These are phyloP conservation scores for Penicillium sp. DNA, from an alignment of 2,329 filamentous ascomycete genomes.

Conservation along the genomic window DNA sequence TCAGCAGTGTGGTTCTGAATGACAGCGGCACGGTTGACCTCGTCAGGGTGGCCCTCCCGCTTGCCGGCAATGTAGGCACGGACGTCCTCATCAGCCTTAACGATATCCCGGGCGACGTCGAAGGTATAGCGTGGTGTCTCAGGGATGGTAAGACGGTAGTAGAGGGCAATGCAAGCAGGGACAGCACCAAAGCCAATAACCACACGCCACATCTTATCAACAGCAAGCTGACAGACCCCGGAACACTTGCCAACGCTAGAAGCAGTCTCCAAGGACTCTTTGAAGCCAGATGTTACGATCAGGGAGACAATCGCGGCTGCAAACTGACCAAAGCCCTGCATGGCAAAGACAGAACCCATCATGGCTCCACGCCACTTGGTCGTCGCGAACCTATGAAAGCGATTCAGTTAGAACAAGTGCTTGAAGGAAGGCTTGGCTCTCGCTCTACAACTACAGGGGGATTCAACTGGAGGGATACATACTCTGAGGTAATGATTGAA, in stretches of 20 bases:
- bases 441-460: no score
- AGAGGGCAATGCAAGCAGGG: slow-evolving; percentile 18
- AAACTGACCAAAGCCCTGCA: slow-evolving; percentile 19
- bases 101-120: slow-evolving; percentile 8
- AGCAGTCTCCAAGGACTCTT: slow-evolving; percentile 7
- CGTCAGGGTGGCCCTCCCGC: slow-evolving; percentile 4
- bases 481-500: slow-evolving; percentile 77
- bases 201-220: slow-evolving; percentile 22
- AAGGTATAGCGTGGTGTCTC: slow-evolving; percentile 12
- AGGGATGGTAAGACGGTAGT: slow-evolving; percentile 22
- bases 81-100: slow-evolving; percentile 3
- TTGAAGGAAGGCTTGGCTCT: neutral
- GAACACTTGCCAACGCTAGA: neutral
- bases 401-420: neutral
- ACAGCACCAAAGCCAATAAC: slow-evolving; percentile 21
- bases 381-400: slow-evolving; percentile 59
- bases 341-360: slow-evolving; percentile 53
- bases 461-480: slow-evolving; percentile 16
- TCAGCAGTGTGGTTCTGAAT: neutral
- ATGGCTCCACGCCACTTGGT: slow-evolving; percentile 81
- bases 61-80: slow-evolving; percentile 9
- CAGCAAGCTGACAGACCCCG: slow-evolving; percentile 1
- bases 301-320: slow-evolving; percentile 17
- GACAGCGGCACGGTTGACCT: neutral
- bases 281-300: slow-evolving; percentile 15